These are phyloP conservation scores for Taiozyma sp. DNA, from an alignment of 1,139 yeast species.

Conservation along the genomic window DNA sequence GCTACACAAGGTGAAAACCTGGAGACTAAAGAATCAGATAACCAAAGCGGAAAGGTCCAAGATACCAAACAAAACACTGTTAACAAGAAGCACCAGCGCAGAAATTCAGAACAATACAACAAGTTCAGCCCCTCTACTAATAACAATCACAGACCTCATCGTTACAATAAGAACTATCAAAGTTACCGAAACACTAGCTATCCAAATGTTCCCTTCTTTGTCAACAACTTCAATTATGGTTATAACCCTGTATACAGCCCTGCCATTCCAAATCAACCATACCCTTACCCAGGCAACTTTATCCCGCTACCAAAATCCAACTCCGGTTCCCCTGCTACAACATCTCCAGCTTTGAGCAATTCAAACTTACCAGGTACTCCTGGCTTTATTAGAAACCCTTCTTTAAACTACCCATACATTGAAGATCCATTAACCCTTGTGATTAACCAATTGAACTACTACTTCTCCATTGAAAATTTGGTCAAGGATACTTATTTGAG, in stretches of 20 bases:
- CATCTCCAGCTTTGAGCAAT: conserved; percentile 1
- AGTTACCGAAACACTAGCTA: conserved; percentile 17
- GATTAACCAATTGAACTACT: conserved; percentile 64
- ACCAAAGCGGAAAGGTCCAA: background rate
- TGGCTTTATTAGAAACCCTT: background rate
- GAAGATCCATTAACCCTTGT: conserved; percentile 16
- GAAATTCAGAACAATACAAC: conserved; percentile 19
- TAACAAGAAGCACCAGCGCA: conserved; percentile 9
- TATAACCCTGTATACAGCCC: conserved; percentile 6
- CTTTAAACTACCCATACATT: conserved; percentile 3
- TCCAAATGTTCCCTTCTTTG: conserved; percentile 7
- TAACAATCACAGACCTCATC: conserved; percentile 9
- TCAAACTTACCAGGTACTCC: conserved; percentile 1
- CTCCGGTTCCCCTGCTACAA: conserved; percentile 16
- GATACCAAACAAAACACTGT: background rate
- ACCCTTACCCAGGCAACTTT: conserved; percentile 2
- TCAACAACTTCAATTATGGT: conserved; percentile 10
- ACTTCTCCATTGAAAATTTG: conserved; percentile 76
- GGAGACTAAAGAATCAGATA: background rate
- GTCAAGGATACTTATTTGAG: conserved; percentile 74
- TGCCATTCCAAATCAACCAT: conserved; percentile 4
- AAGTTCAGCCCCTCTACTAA: conserved; percentile 4
- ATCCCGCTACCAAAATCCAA: conserved; percentile 11
- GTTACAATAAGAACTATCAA: conserved; percentile 8
- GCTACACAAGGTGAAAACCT: background rate